phyloP scores from a whole-genome alignment of 202 grass and related monocot genomes.

The Cymbopogon flexuosus region DNA sequence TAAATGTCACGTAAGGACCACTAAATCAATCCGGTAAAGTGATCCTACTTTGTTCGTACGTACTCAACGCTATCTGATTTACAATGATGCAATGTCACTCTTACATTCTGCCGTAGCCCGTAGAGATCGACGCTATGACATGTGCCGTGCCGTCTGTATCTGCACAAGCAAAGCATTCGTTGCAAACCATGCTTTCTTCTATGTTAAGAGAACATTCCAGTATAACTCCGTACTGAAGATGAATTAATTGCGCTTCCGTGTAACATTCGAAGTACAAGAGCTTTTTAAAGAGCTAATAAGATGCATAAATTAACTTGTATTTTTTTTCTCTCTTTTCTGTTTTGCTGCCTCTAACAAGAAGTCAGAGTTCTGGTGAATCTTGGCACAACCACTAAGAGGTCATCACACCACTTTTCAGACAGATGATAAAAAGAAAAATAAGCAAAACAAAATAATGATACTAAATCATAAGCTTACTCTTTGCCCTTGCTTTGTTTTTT shows the following conservation, averaged over 20 bases:
- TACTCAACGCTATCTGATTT: background rate
- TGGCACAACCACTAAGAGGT: no score
- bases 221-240: no score
- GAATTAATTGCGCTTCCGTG: background rate
- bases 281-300: background rate
- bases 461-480: no score
- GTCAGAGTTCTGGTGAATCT: no score
- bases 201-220: slow-evolving; percentile 1
- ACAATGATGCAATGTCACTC: background rate
- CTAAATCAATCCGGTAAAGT: background rate
- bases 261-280: background rate
- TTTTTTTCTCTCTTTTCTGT: background rate
- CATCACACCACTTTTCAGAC: no score
- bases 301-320: background rate
- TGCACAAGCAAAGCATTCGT: background rate
- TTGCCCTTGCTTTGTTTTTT: no score
- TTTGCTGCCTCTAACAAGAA: no score
- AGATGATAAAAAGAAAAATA: no score
- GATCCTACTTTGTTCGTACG: background rate
- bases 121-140: background rate
- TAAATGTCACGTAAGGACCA: background rate
- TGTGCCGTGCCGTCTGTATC: background rate
- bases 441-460: no score
- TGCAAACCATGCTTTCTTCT: slow-evolving; percentile 10
- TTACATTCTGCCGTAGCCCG: background rate